Evolutionary conservation across 2,329 filamentous ascomycete genomes (phyloP), one percentile per base, ranked within the genome.

Genomic region (Colletotrichum sp.): DNA sequence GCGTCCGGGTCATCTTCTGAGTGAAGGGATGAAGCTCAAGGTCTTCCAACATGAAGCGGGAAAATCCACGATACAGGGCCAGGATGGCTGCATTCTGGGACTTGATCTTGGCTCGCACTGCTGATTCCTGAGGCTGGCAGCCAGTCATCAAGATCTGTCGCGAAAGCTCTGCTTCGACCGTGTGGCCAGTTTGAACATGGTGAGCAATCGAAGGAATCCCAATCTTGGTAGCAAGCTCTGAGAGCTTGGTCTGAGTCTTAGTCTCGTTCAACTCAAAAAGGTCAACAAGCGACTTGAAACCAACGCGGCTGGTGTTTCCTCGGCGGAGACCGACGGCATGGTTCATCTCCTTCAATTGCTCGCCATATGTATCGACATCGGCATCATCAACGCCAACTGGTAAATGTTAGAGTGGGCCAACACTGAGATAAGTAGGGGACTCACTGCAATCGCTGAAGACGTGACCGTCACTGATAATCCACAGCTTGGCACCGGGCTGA

Each of bases 61-160:
- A 92, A 80, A 92, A 93, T 59, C 90, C 87, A 70, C 88, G 87
- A 80, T 94, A 93, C 71, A 88, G 85, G 6, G 86, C 85, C 38
- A 94, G 83, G 28, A 78, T 76, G 76, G 80, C 71, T 76, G 81
- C n/a, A 78, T 83, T 79, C 78, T 79, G 81, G 28, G 78, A 77
- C 58, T 81, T 77, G 73, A 82, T 78, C 71, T 76, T 75, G 71
- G 78, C 66, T 78, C 80, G 76, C 76, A 81, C 78, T 75, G 76
- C 66, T 3, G 74, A 75, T 80, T 68, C 78, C 78, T 82, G 78
- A 77, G 86, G 70, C 80, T 82, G 77, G 80, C 83, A 79, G 77
- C 84, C 83, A 79, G 83, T 77, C 79, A 82, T 79, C 75, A 83
- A 77, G 76, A 84, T 79, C 77, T 81, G 63, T 81, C 83, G 81